Base-by-base conservation (phyloP, 2,329 filamentous ascomycete species). In the Orbilia brochopaga region DNA sequence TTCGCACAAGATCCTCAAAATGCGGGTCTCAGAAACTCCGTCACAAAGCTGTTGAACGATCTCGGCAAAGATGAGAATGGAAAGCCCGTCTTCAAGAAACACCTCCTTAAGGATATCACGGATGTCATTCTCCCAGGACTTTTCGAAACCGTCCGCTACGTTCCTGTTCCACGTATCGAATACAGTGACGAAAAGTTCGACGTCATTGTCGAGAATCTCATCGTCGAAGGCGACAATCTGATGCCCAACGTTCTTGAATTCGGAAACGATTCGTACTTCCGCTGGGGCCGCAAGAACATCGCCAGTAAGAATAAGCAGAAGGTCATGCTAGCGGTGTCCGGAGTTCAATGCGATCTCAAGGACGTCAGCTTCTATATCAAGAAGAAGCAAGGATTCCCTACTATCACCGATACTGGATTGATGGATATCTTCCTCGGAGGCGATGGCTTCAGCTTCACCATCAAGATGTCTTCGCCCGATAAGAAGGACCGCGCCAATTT, bases 211-310 rank as follows among this genome's bases (percentile, higher is more conserved):
- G 94, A 99, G 83, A 99, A 99, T 80, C 83, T 99, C 10, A 89
- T 97, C 51, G 85, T 99, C 58, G 94, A 99, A 82, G 92, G 91
- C 75, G 92, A 97, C 83, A 99, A 99, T 81, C 87, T 99, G 76
- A 91, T 92, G 81, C 94, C 94, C 74, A 99, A 99, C 77, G 85
- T 93, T 3, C 80, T 96, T 42, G 93, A 99, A 80, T 85, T 97
- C 73, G 86, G 88, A 69, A 94, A 87, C 78, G 92, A 97, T 82
- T 94, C 97, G 83, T 95, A 94, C 83, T 91, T 92, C 86, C 88
- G 90, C 75, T 96, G 90, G 88, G 94, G 93, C 40, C 91, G 94
- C 78, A 97, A 95, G 87, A 88, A 88, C 79, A 84, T 92, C 76
- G 83, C 85, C 77, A 95, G 85, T 83, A 91, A 88, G 83, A 88